A percentile compares a stretch with the other conserved stretches of the same genome.
These are phyloP conservation scores for Mycena rosella DNA, from an alignment of 768 basidiomycete genomes.

Conservation along the genomic window DNA sequence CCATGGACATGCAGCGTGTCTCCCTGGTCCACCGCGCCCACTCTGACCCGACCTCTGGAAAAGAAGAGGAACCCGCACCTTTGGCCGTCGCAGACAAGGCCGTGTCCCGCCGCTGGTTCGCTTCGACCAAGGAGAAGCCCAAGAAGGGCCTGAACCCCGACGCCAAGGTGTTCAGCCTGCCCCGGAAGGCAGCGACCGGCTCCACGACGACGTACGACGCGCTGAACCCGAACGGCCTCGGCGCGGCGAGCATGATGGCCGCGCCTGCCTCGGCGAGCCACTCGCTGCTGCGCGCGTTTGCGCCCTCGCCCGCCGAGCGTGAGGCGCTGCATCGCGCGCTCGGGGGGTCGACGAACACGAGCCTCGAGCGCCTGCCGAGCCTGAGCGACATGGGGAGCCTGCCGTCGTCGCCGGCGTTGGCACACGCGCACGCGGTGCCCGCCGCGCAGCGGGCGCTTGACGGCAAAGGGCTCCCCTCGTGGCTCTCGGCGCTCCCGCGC, in stretches of 20 bases:
- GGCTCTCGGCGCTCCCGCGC: slow-evolving; percentile 76
- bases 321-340: slow-evolving; percentile 86
- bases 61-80: slow-evolving; percentile 34
- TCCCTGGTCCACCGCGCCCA: slow-evolving; percentile 47
- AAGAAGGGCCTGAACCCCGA: slow-evolving; percentile 86
- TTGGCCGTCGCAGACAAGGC: slow-evolving; percentile 42
- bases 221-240: slow-evolving; percentile 72
- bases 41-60: slow-evolving; percentile 50
- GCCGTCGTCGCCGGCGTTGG: slow-evolving; percentile 73
- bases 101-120: slow-evolving; percentile 62
- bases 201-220: slow-evolving; percentile 59
- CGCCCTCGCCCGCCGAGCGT: slow-evolving; percentile 89
- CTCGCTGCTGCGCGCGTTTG: slow-evolving; percentile 82
- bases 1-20: slow-evolving; percentile 48
- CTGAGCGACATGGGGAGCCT: slow-evolving; percentile 82
- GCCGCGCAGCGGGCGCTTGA: slow-evolving; percentile 43
- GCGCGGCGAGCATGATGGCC: slow-evolving; percentile 46
- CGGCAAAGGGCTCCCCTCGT: slow-evolving; percentile 64
- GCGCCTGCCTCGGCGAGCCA: slow-evolving; percentile 58
- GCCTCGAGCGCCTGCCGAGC: slow-evolving; percentile 83
- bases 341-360: slow-evolving; percentile 78
- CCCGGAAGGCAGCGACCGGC: slow-evolving; percentile 44
- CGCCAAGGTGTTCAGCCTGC: slow-evolving; percentile 84
- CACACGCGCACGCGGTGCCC: slow-evolving; percentile 53
- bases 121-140: slow-evolving; percentile 59